These are phyloP conservation scores for Dalechampia spathulata DNA, from an alignment of 441 rosid species.

Conservation along the genomic window DNA sequence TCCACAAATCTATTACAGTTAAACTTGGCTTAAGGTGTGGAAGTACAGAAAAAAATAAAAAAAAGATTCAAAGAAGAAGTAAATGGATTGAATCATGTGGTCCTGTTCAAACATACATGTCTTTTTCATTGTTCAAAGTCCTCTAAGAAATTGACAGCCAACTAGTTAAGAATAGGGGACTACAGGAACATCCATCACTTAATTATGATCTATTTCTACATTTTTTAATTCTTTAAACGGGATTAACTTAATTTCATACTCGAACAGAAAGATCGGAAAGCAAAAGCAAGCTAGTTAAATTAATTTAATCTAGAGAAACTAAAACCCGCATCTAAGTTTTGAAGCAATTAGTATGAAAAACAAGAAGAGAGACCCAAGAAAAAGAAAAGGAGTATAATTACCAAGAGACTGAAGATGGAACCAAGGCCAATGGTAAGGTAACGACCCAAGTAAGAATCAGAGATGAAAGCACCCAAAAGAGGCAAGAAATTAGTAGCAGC, in stretches of 20 bases:
- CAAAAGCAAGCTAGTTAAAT: not conserved
- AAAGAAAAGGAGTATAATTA: slow-evolving; percentile 14
- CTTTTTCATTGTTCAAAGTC: slow-evolving; percentile 1
- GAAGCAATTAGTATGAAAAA: not conserved
- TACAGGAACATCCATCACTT: not conserved
- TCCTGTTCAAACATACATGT: slow-evolving; percentile 4
- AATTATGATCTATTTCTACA: not conserved
- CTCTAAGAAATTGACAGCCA: slow-evolving; percentile 1
- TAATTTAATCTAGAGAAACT: not conserved
- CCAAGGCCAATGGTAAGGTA: slow-evolving; percentile 61
- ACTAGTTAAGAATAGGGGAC: not conserved
- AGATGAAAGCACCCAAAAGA: slow-evolving; percentile 59
- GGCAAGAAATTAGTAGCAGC: slow-evolving; percentile 74
- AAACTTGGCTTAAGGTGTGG: not conserved
- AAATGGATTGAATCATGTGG: slow-evolving; percentile 2
- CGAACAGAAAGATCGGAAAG: not conserved
- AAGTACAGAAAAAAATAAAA: not conserved
- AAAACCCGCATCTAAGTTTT: not conserved
- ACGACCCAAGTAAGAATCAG: slow-evolving; percentile 81
- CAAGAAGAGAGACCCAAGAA: not conserved
- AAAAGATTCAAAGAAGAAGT: not conserved
- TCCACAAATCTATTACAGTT: not conserved
- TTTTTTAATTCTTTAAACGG: too few relatives aligned
- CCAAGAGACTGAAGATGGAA: slow-evolving; percentile 56
- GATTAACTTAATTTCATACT: too few relatives aligned